A percentile compares a stretch with the other conserved stretches of the same genome.
Evolutionary conservation across 192 early-diverging fungal genomes (phyloP).

Genomic region (Spizellomyces sp.): DNA sequence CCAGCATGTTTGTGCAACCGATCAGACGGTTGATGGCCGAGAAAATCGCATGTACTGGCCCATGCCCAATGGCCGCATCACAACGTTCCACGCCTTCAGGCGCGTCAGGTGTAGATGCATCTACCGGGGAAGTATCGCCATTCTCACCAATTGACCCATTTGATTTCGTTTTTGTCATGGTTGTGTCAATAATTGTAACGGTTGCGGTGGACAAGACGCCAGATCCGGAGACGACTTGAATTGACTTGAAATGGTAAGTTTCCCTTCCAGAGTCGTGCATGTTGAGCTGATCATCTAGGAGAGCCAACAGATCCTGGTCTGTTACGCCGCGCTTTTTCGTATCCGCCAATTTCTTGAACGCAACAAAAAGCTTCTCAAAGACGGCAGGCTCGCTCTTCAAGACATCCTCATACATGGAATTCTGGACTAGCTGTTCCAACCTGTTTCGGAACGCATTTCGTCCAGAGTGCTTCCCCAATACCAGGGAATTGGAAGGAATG

Average conservation of each 20-base stretch:
- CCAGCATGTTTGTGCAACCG: constrained; percentile 70
- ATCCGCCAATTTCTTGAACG: constrained; percentile 94
- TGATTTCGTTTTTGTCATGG: not conserved
- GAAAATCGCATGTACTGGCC: constrained; percentile 90
- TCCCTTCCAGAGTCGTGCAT: constrained; percentile 42
- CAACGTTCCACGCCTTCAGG: constrained; percentile 40
- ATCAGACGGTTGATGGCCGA: constrained; percentile 86
- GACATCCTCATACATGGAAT: constrained; percentile 49
- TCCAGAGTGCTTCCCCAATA: constrained; percentile 96
- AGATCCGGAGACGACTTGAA: constrained; percentile 82
- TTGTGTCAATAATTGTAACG: constrained; percentile 70
- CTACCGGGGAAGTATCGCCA: constrained; percentile 24
- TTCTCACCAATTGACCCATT: constrained; percentile 23
- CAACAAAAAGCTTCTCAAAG: constrained; percentile 80
- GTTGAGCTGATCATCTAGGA: constrained; percentile 78
- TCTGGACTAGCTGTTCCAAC: constrained; percentile 72
- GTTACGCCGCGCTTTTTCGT: constrained; percentile 77
- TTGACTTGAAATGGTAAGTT: constrained; percentile 65
- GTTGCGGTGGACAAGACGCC: constrained; percentile 79
- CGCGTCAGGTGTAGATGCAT: constrained; percentile 4
- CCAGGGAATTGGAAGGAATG: constrained; percentile 79
- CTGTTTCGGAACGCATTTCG: constrained; percentile 88
- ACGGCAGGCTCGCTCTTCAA: constrained; percentile 55
- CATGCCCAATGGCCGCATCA: constrained; percentile 84
- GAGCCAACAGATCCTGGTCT: constrained; percentile 86